phyloP scores from a whole-genome alignment of 1,139 yeast species.

The Suhomyces chickasaworum region DNA sequence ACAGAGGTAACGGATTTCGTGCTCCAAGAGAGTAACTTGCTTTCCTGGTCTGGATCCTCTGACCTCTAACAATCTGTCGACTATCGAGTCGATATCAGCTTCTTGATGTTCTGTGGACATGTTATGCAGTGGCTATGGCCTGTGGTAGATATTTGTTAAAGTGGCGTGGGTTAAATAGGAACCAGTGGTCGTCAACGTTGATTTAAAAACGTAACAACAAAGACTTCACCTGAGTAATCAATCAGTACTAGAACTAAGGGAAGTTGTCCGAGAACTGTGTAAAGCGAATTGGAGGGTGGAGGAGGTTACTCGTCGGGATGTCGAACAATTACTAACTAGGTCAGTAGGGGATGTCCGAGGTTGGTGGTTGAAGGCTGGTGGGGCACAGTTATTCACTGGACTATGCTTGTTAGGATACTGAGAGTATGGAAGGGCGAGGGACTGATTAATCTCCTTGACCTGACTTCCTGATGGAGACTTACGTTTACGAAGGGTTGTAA shows the following conservation, averaged over 20 bases:
- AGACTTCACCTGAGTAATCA: constrained; percentile 1
- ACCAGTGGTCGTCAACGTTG: constrained; percentile 2
- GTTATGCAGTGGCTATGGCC: constrained; percentile 13
- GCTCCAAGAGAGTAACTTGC: constrained; percentile 91
- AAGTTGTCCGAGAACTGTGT: neutral
- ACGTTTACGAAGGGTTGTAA: constrained; percentile 11
- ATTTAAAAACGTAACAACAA: constrained; percentile 5
- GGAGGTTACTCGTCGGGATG: constrained; percentile 4
- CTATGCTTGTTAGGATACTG: constrained; percentile 2
- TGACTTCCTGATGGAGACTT: constrained; percentile 10
- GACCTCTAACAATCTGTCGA: constrained; percentile 94
- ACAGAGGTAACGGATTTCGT: constrained; percentile 92
- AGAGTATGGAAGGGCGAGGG: constrained; percentile 2
- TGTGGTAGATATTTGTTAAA: neutral
- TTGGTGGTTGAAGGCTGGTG: neutral
- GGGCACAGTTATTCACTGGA: constrained; percentile 4
- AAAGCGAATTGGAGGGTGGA: neutral
- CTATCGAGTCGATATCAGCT: constrained; percentile 95
- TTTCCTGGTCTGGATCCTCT: constrained; percentile 98
- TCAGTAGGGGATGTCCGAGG: constrained; percentile 12
- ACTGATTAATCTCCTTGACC: constrained; percentile 9
- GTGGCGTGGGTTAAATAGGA: neutral
- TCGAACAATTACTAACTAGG: constrained; percentile 10
- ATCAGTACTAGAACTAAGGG: constrained; percentile 3
- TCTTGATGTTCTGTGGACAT: constrained; percentile 65